Evolutionary conservation across 345 rosid genomes (phyloP), one percentile per base, ranked within the genome.

Genomic region (Jatropha curcas): DNA sequence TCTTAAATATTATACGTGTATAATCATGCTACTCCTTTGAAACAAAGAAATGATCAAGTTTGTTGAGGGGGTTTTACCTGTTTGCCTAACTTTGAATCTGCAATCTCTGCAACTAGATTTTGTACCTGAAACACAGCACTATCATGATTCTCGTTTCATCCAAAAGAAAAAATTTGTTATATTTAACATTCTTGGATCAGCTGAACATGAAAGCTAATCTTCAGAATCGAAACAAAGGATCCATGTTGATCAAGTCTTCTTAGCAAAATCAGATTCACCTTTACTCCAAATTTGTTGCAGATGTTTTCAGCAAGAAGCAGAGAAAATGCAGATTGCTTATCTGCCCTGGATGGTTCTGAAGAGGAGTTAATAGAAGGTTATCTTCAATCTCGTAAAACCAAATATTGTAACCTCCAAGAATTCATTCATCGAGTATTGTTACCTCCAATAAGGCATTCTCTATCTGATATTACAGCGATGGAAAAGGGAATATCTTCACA

Each of bases 291-390:
- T 84, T 88, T 89, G 65, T 64, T 83, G 84, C 98, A 92, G 84
- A 95, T 92, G 76, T 74, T 95, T 82, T 95, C 98, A 60, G 97
- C 96, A 24, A 95, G 97, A 69, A 95, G 89, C 83, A 91, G 98
- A 83, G 97, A 84, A 75, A 85, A 95, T 59, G 92, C 94, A 0
- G 94, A 87, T 60, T 89, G 93, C 83, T 91, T 92, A 88, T 92
- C 99, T 46, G 99, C 98, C 85, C 83, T 89, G 68, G 89, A 86
- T 62, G 94, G 87, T 85, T 95, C 99, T 92, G 85, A 67, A 67
- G 59, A 84, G 70, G 77, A 50, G 41, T 78, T 72, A 81, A 53
- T 58, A 33, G 69, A 65, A 67, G 43, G 19, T 46, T 41, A 73
- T 46, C 2, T 62, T 77, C 13, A 35, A 53, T 25, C 1, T 28